These are phyloP conservation scores for Thraustochytrium striatum DNA, from an alignment of 352 stramenopile genomes.

Conservation along the genomic window DNA sequence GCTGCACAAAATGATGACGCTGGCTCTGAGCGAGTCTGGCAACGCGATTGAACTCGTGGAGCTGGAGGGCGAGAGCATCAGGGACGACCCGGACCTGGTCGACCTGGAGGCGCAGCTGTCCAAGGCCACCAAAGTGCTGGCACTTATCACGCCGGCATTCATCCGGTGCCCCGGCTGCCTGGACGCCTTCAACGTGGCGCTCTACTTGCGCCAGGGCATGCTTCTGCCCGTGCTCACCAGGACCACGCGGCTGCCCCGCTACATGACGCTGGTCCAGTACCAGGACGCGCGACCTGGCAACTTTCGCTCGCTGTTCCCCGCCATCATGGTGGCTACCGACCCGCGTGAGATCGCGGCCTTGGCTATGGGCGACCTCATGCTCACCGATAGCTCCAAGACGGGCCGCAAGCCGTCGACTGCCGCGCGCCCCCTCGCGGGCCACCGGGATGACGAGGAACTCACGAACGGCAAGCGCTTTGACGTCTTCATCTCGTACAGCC, in stretches of 20 bases:
- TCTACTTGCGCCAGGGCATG: not conserved
- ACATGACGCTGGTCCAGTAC: not conserved
- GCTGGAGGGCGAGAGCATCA: not conserved
- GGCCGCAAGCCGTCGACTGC: not conserved
- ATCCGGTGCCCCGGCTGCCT: not conserved
- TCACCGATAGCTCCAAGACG: not conserved
- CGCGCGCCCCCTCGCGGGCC: not conserved
- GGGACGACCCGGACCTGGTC: not conserved
- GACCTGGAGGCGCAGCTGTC: not conserved
- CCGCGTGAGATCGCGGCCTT: not conserved
- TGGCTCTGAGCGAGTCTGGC: not conserved
- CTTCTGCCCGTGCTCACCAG: not conserved
- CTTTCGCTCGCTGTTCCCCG: not conserved
- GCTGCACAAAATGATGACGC: not conserved
- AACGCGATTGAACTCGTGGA: not conserved
- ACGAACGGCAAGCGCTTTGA: not conserved
- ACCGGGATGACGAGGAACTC: too few relatives aligned
- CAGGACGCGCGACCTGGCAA: not conserved
- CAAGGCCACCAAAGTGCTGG: not conserved
- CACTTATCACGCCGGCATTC: not conserved
- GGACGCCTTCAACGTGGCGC: not conserved
- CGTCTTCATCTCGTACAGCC: not conserved
- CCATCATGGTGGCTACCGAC: not conserved
- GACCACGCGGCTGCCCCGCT: not conserved
- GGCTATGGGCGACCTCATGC: not conserved